A percentile compares a stretch with the other conserved stretches of the same genome.
Evolutionary conservation across 2,329 filamentous ascomycete species (phyloP).

Genomic region (Fusarium citri): DNA sequence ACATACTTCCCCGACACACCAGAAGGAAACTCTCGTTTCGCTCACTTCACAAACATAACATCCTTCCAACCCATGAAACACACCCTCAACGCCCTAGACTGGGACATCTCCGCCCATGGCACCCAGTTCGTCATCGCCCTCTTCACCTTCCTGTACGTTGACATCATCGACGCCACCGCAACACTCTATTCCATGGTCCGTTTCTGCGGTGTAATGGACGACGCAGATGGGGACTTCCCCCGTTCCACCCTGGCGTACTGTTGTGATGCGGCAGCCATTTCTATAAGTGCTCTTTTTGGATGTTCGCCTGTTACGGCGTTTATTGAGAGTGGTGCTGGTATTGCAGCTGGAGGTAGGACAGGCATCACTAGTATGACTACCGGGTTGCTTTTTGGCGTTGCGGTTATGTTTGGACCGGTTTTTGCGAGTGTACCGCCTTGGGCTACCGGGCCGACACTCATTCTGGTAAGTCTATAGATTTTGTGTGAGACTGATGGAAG

Average conservation of each 20-base stretch:
- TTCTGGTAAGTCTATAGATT: constrained; percentile 58
- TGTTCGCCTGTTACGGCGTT: constrained; percentile 76
- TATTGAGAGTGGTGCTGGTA: constrained; percentile 77
- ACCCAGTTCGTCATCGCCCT: constrained; percentile 79
- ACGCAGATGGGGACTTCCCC: constrained; percentile 77
- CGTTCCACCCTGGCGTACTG: constrained; percentile 81
- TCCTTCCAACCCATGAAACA: constrained; percentile 78
- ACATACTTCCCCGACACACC: constrained; percentile 80
- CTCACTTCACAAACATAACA: constrained; percentile 85
- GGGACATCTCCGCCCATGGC: constrained; percentile 72
- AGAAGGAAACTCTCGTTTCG: constrained; percentile 73
- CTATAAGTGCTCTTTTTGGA: constrained; percentile 73
- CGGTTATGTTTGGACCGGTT: constrained; percentile 77
- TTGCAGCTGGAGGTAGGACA: constrained; percentile 75
- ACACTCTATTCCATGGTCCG: constrained; percentile 80
- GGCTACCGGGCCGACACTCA: constrained; percentile 80
- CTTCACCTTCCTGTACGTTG: constrained; percentile 79
- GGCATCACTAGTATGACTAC: constrained; percentile 75
- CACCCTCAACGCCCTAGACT: constrained; percentile 74
- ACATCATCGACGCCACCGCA: constrained; percentile 78
- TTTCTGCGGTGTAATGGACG: constrained; percentile 71
- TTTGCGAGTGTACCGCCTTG: constrained; percentile 78
- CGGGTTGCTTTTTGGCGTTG: constrained; percentile 73
- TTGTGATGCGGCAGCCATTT: constrained; percentile 73
- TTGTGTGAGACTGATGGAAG: background rate